A percentile compares a stretch with the other conserved stretches of the same genome.
Evolutionary conservation across 2,329 filamentous ascomycete genomes (phyloP).

Genomic region (Rhinocladiella similis): DNA sequence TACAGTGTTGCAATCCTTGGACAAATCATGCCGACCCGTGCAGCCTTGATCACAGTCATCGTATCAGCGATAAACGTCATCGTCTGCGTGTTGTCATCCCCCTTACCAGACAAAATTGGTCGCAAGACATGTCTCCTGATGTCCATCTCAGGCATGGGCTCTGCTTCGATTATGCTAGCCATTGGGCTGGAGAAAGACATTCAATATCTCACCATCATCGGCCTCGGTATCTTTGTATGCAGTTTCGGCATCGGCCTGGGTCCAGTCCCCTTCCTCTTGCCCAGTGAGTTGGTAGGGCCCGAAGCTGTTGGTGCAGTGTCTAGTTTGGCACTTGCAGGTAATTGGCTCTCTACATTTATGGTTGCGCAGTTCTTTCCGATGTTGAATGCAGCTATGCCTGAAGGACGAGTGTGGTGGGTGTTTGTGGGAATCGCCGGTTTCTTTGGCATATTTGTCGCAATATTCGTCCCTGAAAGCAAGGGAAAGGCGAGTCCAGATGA

Average conservation of each 20-base stretch:
- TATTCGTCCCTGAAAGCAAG: conserved; percentile 80
- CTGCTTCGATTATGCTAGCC: conserved; percentile 73
- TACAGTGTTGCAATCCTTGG: conserved; percentile 90
- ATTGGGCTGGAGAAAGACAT: conserved; percentile 73
- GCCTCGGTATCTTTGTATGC: conserved; percentile 80
- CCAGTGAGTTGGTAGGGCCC: conserved; percentile 83
- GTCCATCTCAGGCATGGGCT: conserved; percentile 82
- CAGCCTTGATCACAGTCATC: conserved; percentile 78
- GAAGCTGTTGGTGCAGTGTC: conserved; percentile 91
- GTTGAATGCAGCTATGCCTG: conserved; percentile 71
- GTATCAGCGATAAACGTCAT: conserved; percentile 85
- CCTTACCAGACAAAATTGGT: conserved; percentile 77
- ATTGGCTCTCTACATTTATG: conserved; percentile 86
- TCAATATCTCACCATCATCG: conserved; percentile 73
- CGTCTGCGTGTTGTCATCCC: conserved; percentile 77
- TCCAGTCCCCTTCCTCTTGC: conserved; percentile 90
- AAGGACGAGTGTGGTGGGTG: conserved; percentile 87
- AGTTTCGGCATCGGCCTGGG: conserved; percentile 89
- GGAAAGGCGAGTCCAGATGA: conserved; percentile 81
- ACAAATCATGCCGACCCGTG: conserved; percentile 76
- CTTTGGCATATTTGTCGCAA: conserved; percentile 69
- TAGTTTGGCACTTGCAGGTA: conserved; percentile 80
- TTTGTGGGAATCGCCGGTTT: conserved; percentile 73
- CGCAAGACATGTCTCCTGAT: conserved; percentile 81
- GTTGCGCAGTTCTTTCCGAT: conserved; percentile 96